A percentile compares a stretch with the other conserved stretches of the same genome.
phyloP scores from a whole-genome alignment of 1,284 basidiomycete species.

The Moniliella sp. region DNA sequence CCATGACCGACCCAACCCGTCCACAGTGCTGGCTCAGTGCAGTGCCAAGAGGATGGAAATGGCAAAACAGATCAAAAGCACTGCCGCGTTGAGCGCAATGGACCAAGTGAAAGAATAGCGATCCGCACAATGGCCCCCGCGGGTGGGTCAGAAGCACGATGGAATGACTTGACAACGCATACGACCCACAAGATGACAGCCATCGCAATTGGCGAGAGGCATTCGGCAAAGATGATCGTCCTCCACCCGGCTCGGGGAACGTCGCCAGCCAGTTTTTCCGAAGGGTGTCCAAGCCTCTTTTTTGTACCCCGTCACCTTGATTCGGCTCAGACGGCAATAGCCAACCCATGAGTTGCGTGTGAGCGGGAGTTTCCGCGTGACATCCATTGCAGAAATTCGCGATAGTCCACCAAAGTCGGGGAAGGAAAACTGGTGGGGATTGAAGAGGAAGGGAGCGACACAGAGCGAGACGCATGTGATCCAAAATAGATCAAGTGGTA shows the following conservation, averaged over 20 bases:
- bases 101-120: conserved; percentile 73
- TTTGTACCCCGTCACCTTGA: conserved; percentile 33
- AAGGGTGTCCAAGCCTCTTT: conserved; percentile 32
- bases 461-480: conserved; percentile 29
- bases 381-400: conserved; percentile 34
- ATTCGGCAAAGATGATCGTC: conserved; percentile 26
- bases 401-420: conserved; percentile 34
- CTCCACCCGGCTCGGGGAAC: conserved; percentile 30
- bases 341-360: conserved; percentile 32
- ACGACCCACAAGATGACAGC: conserved; percentile 29
- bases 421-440: conserved; percentile 31
- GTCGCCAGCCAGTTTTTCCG: conserved; percentile 29
- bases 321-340: conserved; percentile 32
- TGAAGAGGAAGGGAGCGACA: conserved; percentile 33
- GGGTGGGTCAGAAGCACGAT: conserved; percentile 17
- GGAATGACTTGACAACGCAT: conserved; percentile 33
- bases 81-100: conserved; percentile 76
- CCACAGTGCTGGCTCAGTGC: conserved; percentile 50
- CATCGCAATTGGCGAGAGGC: conserved; percentile 20
- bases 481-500: conserved; percentile 35
- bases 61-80: conserved; percentile 70
- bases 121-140: conserved; percentile 65
- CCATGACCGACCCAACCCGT: conserved; percentile 32
- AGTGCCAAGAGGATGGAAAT: conserved; percentile 71
- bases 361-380: conserved; percentile 31